phyloP scores from a whole-genome alignment of 345 rosid species.

The Pistacia vera region DNA sequence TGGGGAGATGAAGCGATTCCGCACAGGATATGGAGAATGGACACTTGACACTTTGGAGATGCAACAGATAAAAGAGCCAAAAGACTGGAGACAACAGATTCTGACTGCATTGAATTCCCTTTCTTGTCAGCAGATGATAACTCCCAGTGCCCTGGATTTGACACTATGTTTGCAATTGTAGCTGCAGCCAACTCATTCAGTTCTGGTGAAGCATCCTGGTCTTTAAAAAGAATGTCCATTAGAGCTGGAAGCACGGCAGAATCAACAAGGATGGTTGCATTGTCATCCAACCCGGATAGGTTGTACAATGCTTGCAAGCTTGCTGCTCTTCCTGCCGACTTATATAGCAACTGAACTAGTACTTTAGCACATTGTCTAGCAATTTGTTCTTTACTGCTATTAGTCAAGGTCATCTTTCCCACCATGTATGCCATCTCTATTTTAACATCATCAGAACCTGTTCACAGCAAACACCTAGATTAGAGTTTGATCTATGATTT shows the following conservation, averaged over 20 bases:
- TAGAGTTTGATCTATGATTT: neutral
- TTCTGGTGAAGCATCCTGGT: conserved; percentile 24
- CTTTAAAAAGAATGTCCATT: conserved; percentile 33
- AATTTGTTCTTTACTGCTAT: conserved; percentile 38
- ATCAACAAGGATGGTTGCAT: conserved; percentile 41
- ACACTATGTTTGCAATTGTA: conserved; percentile 41
- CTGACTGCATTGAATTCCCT: conserved; percentile 44
- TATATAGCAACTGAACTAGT: conserved; percentile 33
- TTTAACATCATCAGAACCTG: conserved; percentile 44
- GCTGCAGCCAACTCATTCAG: conserved; percentile 38
- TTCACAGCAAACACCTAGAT: conserved; percentile 9
- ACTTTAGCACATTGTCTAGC: conserved; percentile 36
- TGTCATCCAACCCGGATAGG: conserved; percentile 44
- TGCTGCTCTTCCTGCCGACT: conserved; percentile 30
- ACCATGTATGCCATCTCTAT: conserved; percentile 43
- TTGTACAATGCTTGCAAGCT: conserved; percentile 44
- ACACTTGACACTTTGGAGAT: conserved; percentile 33
- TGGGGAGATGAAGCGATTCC: conserved; percentile 49
- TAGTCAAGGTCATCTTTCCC: conserved; percentile 46
- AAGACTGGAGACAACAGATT: conserved; percentile 29
- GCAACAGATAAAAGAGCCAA: conserved; percentile 33
- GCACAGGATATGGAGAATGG: conserved; percentile 32
- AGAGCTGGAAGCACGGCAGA: conserved; percentile 40
- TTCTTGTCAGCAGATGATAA: conserved; percentile 37
- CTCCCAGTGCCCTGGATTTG: conserved; percentile 52